A percentile compares a stretch with the other conserved stretches of the same genome.
These are phyloP conservation scores for Microdochium trichocladiopsis DNA, from an alignment of 2,329 filamentous ascomycete genomes.

Conservation along the genomic window DNA sequence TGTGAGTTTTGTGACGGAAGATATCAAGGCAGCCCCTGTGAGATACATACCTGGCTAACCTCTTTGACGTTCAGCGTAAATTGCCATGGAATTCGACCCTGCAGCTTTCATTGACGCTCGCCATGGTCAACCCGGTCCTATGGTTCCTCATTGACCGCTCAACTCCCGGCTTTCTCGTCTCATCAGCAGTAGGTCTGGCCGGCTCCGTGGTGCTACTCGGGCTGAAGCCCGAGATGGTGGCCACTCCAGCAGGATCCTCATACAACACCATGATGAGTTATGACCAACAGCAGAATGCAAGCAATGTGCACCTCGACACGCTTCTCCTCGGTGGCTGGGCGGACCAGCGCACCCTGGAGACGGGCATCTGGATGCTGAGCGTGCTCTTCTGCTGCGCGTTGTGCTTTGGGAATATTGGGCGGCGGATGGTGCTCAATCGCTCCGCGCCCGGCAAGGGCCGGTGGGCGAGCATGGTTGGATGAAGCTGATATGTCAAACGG, in stretches of 20 bases:
- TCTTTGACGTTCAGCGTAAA: slow-evolving; percentile 63
- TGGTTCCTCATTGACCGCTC: slow-evolving; percentile 97
- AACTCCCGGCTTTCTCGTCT: slow-evolving; percentile 74
- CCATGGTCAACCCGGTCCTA: slow-evolving; percentile 83
- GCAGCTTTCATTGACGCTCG: slow-evolving; percentile 85
- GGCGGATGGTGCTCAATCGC: slow-evolving; percentile 58
- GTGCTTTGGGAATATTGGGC: slow-evolving; percentile 93
- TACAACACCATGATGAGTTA: slow-evolving; percentile 14
- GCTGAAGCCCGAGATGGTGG: slow-evolving; percentile 72
- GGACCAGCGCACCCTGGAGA: slow-evolving; percentile 58
- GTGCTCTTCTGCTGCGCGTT: slow-evolving; percentile 92
- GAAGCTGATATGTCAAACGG: no score
- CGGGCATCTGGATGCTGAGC: slow-evolving; percentile 83
- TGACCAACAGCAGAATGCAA: slow-evolving; percentile 4
- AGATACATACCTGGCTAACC: no score
- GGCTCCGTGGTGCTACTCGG: slow-evolving; percentile 70
- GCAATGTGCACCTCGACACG: slow-evolving; percentile 17
- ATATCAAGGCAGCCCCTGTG: no score
- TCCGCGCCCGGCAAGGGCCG: slow-evolving; percentile 33
- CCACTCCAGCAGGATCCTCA: slow-evolving; percentile 47
- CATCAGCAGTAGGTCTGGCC: slow-evolving; percentile 62
- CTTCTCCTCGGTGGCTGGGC: slow-evolving; percentile 45
- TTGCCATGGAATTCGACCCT: slow-evolving; percentile 90
- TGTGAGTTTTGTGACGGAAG: slow-evolving; percentile 49
- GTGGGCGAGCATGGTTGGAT: slow-evolving; percentile 33